Percentiles rank a stretch among this genome's conserved stretches.
These are phyloP conservation scores for Catunica adiposa DNA, from an alignment of 2,329 filamentous ascomycete genomes.

Conservation along the genomic window DNA sequence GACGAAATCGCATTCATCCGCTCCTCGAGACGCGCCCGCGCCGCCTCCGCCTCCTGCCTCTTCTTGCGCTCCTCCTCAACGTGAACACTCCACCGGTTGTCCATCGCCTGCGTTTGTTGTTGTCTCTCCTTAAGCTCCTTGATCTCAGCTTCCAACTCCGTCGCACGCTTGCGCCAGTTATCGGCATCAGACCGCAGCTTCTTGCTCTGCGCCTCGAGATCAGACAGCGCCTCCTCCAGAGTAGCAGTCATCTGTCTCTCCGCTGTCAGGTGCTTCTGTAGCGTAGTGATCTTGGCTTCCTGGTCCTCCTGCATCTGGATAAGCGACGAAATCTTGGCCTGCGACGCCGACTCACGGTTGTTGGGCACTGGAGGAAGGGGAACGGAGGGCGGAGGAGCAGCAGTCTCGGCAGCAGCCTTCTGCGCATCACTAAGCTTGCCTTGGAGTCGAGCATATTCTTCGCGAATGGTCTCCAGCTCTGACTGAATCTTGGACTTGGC, in stretches of 20 bases:
- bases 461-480: conserved; percentile 50
- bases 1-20: conserved; percentile 80
- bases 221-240: conserved; percentile 85
- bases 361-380: conserved; percentile 75
- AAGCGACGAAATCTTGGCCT: conserved; percentile 36
- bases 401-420: conserved; percentile 18
- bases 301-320: conserved; percentile 84
- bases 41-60: conserved; percentile 75
- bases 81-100: conserved; percentile 56
- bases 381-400: conserved; percentile 42
- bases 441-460: conserved; percentile 56
- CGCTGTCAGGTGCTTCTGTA: conserved; percentile 89
- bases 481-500: conserved; percentile 45
- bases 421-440: conserved; percentile 39
- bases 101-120: conserved; percentile 30
- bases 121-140: conserved; percentile 43
- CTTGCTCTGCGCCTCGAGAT: conserved; percentile 81
- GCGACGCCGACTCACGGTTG: conserved; percentile 30
- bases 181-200: conserved; percentile 86
- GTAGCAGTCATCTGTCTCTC: conserved; percentile 94
- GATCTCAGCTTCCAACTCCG: conserved; percentile 55
- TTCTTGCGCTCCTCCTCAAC: conserved; percentile 95
- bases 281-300: conserved; percentile 82
- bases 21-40: conserved; percentile 77
- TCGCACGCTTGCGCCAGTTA: conserved; percentile 73